Conservation (phyloP, 768 basidiomycete genomes). For the Tulasnella sp. region DNA sequence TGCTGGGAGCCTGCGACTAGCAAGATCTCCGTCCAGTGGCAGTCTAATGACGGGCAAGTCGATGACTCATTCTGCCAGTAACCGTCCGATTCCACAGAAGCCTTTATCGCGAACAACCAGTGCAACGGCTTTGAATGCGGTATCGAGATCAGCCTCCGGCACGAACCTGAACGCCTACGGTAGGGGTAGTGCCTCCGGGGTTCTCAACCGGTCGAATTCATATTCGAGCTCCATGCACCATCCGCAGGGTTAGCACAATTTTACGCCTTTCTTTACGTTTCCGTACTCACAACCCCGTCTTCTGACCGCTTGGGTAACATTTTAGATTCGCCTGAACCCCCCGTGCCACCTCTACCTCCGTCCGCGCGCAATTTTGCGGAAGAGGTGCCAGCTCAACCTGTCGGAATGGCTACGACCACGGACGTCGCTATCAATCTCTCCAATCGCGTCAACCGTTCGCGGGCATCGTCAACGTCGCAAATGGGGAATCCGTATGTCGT, state of each 20-base stretch:
- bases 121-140: slow-evolving; percentile 1
- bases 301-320: background rate
- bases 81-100: background rate
- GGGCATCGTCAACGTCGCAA: background rate
- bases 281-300: background rate
- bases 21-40: slow-evolving; percentile 2
- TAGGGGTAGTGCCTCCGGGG: background rate
- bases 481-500: background rate
- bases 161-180: background rate
- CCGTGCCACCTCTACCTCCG: slow-evolving; percentile 3
- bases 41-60: background rate
- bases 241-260: background rate
- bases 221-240: background rate
- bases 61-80: background rate
- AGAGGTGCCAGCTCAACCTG: background rate
- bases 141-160: slow-evolving; percentile 1
- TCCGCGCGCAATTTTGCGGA: background rate
- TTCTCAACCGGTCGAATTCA: slow-evolving; percentile 2
- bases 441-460: background rate
- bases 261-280: background rate
- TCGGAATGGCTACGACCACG: slow-evolving; percentile 8
- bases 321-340: slow-evolving; percentile 8
- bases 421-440: slow-evolving; percentile 1
- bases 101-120: background rate
- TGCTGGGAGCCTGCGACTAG: background rate